These are phyloP conservation scores for Cordyceps farinosa DNA, from an alignment of 2,329 filamentous ascomycete genomes.

Conservation along the genomic window DNA sequence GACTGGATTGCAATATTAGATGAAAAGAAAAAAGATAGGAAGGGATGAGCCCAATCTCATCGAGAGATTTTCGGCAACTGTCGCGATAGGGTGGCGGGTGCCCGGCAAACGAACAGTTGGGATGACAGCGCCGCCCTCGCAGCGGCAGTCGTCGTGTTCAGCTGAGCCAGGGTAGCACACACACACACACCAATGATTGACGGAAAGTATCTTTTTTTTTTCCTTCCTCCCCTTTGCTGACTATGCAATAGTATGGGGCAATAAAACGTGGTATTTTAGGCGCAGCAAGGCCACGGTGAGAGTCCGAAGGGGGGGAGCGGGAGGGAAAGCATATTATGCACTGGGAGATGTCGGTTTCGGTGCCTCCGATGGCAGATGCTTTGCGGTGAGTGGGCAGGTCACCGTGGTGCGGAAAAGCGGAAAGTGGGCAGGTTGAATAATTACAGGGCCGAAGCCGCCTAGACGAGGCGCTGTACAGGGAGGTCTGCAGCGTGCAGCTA, in stretches of 20 bases:
- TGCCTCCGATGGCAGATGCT: slow-evolving; percentile 1
- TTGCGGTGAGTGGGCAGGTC: background rate
- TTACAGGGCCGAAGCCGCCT: background rate
- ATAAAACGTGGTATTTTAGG: background rate
- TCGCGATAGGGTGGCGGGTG: background rate
- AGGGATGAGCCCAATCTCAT: background rate
- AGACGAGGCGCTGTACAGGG: too few relatives aligned
- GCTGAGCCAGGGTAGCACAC: background rate
- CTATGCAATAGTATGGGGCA: background rate
- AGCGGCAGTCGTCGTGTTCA: slow-evolving; percentile 1
- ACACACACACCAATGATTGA: background rate
- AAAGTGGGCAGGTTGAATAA: background rate
- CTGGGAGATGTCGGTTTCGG: background rate
- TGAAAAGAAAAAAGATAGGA: background rate
- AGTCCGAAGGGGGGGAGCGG: background rate
- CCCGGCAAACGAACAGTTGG: background rate
- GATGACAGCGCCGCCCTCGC: background rate
- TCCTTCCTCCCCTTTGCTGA: background rate
- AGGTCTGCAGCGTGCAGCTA: too few relatives aligned
- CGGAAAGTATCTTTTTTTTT: background rate
- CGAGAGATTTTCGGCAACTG: background rate
- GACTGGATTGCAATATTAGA: background rate
- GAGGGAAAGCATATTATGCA: background rate
- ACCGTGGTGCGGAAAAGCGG: background rate
- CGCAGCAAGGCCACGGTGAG: background rate